These are phyloP conservation scores for Gynandropsis gynandra DNA, from an alignment of 345 rosid genomes.

Conservation along the genomic window DNA sequence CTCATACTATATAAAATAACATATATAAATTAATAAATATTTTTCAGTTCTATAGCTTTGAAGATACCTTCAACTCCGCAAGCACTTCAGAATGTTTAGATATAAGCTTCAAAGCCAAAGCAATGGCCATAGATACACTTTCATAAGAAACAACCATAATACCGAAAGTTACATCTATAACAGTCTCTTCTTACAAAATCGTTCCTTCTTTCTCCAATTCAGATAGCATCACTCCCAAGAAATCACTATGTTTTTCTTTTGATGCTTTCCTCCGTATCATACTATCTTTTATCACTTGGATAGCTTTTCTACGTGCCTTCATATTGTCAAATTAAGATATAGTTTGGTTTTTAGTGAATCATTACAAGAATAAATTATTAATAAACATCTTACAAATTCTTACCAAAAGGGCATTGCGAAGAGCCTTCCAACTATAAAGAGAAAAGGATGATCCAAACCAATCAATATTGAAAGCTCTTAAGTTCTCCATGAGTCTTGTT, in stretches of 20 bases:
- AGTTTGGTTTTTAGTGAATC: background rate
- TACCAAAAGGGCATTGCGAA: constrained; percentile 29
- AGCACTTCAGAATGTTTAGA: constrained; percentile 24
- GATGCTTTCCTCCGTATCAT: background rate
- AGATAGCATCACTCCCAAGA: background rate
- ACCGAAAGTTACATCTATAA: constrained; percentile 10
- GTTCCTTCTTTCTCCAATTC: constrained; percentile 20
- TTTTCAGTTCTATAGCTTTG: no score
- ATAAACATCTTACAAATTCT: background rate
- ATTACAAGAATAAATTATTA: background rate
- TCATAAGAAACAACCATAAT: constrained; percentile 19
- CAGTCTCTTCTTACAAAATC: background rate
- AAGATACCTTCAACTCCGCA: constrained; percentile 22
- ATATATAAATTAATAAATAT: no score
- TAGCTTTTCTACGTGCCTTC: constrained; percentile 25
- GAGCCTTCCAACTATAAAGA: constrained; percentile 18
- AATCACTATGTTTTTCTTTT: constrained; percentile 8
- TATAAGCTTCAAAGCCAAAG: constrained; percentile 20
- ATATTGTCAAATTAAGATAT: background rate
- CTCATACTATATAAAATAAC: background rate
- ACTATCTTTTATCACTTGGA: constrained; percentile 7
- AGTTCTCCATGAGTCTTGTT: constrained; percentile 18
- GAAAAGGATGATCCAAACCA: constrained; percentile 27
- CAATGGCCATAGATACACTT: constrained; percentile 17
- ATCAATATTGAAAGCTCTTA: constrained; percentile 27